A percentile compares a stretch with the other conserved stretches of the same genome.
Evolutionary conservation across 202 grass and related monocot species (phyloP).

Genomic region (Eragrostis tef): DNA sequence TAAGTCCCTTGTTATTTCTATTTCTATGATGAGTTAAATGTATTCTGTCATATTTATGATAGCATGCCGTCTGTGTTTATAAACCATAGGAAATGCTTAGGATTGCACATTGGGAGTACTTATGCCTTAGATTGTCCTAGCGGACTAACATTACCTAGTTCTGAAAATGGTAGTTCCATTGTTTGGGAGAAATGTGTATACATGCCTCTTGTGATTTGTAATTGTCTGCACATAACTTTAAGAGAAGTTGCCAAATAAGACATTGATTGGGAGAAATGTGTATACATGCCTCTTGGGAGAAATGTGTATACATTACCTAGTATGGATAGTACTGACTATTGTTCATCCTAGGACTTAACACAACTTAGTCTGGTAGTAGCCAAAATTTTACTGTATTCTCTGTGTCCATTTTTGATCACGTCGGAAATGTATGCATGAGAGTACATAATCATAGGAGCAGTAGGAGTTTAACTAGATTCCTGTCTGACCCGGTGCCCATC

Average conservation of each 20-base stretch:
- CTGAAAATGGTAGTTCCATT: conserved; percentile 1
- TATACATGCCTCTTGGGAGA: no score
- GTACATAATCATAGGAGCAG: not conserved
- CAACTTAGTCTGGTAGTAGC: conserved; percentile 2
- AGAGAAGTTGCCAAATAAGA: not conserved
- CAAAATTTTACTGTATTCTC: not conserved
- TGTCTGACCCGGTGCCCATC: not conserved
- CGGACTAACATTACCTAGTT: not conserved
- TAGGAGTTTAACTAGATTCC: not conserved
- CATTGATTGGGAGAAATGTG: no score
- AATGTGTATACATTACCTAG: no score
- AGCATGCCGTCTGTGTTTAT: not conserved
- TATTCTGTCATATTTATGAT: not conserved
- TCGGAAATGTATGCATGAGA: not conserved
- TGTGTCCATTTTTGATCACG: no score
- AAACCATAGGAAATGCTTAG: not conserved
- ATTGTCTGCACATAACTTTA: not conserved
- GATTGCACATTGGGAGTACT: not conserved
- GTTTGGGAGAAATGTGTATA: conserved; percentile 11
- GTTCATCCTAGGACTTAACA: not conserved
- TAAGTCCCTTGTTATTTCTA: conserved; percentile 24
- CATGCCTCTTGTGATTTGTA: not conserved
- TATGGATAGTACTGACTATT: not conserved
- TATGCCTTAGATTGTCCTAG: conserved; percentile 4
- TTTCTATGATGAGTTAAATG: not conserved